Evolutionary conservation across 164 flowering plant genomes (phyloP), one percentile per base, ranked within the genome.

Genomic region (Tetracentron sinense): DNA sequence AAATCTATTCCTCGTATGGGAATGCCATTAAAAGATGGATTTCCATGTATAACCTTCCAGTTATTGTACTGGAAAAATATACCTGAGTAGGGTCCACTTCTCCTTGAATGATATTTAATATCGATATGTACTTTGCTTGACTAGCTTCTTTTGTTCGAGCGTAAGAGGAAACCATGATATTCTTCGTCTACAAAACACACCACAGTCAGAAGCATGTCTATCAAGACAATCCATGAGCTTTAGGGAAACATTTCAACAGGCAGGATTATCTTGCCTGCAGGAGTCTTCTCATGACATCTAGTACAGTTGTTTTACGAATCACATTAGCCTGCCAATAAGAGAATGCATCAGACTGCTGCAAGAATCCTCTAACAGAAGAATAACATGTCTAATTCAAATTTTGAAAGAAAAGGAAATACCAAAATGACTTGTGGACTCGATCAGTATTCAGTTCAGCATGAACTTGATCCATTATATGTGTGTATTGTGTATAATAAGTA

Each of bases 31-130:
- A 54, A 19, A 15, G 38, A 47, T 27, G 33, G 33, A 49, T 31
- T 61, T 29, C 7, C 21, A 52, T 23, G 19, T 31, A 28, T 33
- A 25, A 33, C 31, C 35, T 26, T 42, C 50, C 19, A 30, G 21
- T 22, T 46, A 22, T 33, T 23, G 42, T 11, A 52, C 25, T 33
- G 17, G 56, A 47, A 27, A 58, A 27, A 38, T 44, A 60, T 75
- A 92, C 99, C 97, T 95, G 97, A 61, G 99, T 95, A 42, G 99
- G 99, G 64, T 95, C 99, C 0, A 95, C 99, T 77, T 95, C 99
- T 71, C 99, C 99, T 74, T 95, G 99, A 62, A 95, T 95, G 66
- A 95, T 95, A 72, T 95, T 95, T 74, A 95, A 74, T 73, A 95
- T 95, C 22, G 99, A 95, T 71, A 95, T 95, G 78, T 95, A 95